Percentiles rank a stretch among this genome's conserved stretches.
Conservation (phyloP, 75 land plant genomes). For the Selaginella moellendorffii region DNA sequence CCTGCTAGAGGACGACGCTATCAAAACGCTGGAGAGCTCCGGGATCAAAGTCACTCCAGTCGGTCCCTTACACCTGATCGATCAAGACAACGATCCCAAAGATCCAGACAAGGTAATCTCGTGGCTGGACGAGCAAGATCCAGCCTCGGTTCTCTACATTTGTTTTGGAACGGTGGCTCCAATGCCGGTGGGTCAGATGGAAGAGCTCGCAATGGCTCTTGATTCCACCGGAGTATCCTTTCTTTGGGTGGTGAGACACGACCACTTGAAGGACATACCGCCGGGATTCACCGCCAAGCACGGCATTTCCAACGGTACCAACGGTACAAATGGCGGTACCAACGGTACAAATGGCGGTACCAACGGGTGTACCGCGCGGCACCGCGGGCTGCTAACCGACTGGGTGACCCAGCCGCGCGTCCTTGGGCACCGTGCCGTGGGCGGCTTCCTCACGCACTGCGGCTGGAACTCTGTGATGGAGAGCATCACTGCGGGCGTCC, state of each 20-base stretch:
- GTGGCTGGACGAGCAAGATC: background rate
- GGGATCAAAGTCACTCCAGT: background rate
- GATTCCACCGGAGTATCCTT: background rate
- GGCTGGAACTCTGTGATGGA: conserved; percentile 6
- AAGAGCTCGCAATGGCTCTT: background rate
- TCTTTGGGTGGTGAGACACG: conserved; percentile 6
- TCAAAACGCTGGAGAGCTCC: background rate
- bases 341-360: background rate
- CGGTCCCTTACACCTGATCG: background rate
- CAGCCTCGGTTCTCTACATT: conserved; percentile 1
- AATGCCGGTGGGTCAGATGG: background rate
- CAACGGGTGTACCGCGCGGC: background rate
- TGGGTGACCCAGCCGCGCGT: background rate
- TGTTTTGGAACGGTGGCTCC: background rate
- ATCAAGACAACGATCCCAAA: background rate
- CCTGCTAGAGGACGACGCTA: background rate
- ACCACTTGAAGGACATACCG: background rate
- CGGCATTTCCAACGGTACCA: background rate
- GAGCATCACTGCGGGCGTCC: background rate
- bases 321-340: background rate
- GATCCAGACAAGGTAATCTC: background rate
- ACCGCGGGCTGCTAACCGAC: background rate
- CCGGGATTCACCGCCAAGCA: background rate
- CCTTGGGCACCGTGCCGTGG: background rate
- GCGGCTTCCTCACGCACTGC: background rate